Conservation (phyloP, 1,139 yeast species). For the Geotrichum carabidarum region DNA sequence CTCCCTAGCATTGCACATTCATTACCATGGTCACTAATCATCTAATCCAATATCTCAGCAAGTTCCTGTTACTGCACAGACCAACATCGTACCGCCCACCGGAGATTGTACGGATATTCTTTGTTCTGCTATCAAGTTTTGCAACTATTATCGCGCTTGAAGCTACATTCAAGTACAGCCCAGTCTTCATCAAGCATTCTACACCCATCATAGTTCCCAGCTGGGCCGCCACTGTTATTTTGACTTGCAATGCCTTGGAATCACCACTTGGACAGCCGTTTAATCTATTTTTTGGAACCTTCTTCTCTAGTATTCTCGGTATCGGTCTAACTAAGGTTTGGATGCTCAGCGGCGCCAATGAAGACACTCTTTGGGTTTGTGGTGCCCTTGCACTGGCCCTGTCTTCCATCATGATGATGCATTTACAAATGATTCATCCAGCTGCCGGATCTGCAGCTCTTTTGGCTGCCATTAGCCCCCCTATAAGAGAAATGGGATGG, state of each 20-base stretch:
- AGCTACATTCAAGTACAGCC: constrained; percentile 47
- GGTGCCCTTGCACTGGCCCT: constrained; percentile 59
- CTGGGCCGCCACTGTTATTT: constrained; percentile 59
- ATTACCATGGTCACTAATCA: not conserved
- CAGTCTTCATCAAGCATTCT: constrained; percentile 43
- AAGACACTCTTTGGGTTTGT: constrained; percentile 49
- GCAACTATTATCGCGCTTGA: constrained; percentile 50
- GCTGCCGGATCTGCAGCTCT: constrained; percentile 73
- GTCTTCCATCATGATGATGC: constrained; percentile 51
- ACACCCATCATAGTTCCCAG: constrained; percentile 56
- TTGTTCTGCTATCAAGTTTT: constrained; percentile 41
- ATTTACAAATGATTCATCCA: constrained; percentile 59
- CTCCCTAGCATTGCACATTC: not conserved
- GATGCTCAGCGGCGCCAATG: constrained; percentile 37
- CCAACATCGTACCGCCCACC: constrained; percentile 11
- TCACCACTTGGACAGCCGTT: constrained; percentile 68
- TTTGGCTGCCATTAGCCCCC: constrained; percentile 50
- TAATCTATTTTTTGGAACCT: constrained; percentile 53
- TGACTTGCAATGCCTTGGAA: constrained; percentile 52
- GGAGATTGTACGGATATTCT: constrained; percentile 20
- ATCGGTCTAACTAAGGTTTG: constrained; percentile 54
- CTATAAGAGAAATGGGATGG: constrained; percentile 55
- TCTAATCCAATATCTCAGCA: not conserved
- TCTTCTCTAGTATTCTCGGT: constrained; percentile 52
- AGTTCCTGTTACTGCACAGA: constrained; percentile 5